These are phyloP conservation scores for Penicillium chermesinum DNA, from an alignment of 495 filamentous ascomycete species.

Conservation along the genomic window DNA sequence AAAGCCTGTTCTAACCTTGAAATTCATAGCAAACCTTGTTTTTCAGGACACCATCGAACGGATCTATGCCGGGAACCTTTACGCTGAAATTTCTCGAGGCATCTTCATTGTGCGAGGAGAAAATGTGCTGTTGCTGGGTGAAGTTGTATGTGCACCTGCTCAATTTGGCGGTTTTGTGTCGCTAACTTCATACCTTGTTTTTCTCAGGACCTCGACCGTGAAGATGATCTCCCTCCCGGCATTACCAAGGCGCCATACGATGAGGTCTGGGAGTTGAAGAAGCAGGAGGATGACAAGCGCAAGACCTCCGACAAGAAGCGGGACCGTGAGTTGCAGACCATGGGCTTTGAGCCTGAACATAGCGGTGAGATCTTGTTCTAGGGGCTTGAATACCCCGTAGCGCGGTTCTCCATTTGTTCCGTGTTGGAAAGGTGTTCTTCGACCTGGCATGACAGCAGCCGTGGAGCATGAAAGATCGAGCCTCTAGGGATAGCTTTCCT, in stretches of 20 bases:
- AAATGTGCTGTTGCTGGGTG: conserved; percentile 85
- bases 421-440: neutral
- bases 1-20: conserved; percentile 3
- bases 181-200: neutral
- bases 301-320: conserved; percentile 68
- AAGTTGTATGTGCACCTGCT: conserved; percentile 58
- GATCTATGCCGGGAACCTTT: conserved; percentile 67
- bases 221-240: conserved; percentile 75
- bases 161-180: neutral
- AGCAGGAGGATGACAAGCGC: conserved; percentile 59
- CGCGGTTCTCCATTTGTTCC: neutral
- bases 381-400: conserved; percentile 1
- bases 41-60: conserved; percentile 88
- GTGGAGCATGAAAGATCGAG: neutral
- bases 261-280: conserved; percentile 66
- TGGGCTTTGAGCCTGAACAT: conserved; percentile 88
- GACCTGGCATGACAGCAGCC: neutral
- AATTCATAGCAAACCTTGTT: conserved; percentile 74
- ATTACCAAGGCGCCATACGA: conserved; percentile 62
- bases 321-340: conserved; percentile 58
- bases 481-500: neutral
- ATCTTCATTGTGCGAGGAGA: conserved; percentile 88
- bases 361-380: conserved; percentile 69
- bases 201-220: conserved; percentile 77
- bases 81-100: conserved; percentile 75